Evolutionary conservation across 345 rosid genomes (phyloP).

Genomic region (Citrus reticulata): DNA sequence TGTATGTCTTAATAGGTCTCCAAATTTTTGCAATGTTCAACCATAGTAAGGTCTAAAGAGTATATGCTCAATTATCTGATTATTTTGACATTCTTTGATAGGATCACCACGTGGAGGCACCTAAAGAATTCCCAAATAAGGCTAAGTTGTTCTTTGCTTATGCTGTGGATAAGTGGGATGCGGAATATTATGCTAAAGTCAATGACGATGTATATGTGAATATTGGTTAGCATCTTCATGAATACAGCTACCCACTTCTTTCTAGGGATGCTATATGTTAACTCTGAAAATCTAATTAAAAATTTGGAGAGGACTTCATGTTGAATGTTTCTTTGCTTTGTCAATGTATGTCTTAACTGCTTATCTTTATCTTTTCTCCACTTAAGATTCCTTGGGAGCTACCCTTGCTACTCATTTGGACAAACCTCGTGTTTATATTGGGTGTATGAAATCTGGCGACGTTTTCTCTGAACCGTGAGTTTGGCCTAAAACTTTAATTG

Average conservation of each 20-base stretch:
- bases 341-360: background rate
- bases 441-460: conserved; percentile 87
- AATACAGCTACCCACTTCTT: conserved; percentile 1
- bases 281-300: background rate
- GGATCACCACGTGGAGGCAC: conserved; percentile 67
- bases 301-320: background rate
- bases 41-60: background rate
- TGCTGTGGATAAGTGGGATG: conserved; percentile 77
- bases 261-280: background rate
- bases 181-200: conserved; percentile 80
- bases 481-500: conserved; percentile 2
- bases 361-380: background rate
- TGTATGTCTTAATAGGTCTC: conserved; percentile 36
- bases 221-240: conserved; percentile 48
- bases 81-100: conserved; percentile 20
- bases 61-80: conserved; percentile 10
- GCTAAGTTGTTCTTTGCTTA: conserved; percentile 51
- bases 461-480: conserved; percentile 76
- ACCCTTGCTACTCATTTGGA: conserved; percentile 58
- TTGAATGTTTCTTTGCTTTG: background rate
- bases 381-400: conserved; percentile 62
- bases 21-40: background rate
- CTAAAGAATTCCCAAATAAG: conserved; percentile 54
- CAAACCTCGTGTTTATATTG: conserved; percentile 71
- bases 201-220: conserved; percentile 71